Percentiles rank a stretch among this genome's conserved stretches.
Evolutionary conservation across 139 green algal species (phyloP).

Genomic region (Chlorella sorokiniana): DNA sequence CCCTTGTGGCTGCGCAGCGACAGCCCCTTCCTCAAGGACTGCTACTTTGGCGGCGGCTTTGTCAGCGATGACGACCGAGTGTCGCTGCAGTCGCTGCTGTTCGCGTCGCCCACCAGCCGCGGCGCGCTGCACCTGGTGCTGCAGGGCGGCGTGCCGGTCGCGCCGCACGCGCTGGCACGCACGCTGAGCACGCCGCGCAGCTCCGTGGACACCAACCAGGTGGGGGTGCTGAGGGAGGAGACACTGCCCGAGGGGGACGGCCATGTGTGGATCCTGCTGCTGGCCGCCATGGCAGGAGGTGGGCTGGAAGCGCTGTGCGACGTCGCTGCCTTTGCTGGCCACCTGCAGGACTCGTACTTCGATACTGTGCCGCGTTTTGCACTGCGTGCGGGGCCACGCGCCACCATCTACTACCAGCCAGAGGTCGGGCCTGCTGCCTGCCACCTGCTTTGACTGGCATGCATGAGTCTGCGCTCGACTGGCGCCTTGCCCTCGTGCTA

Average conservation of each 20-base stretch:
- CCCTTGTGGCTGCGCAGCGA: background rate
- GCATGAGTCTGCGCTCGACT: background rate
- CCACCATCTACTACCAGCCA: constrained; percentile 86
- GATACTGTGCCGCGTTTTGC: constrained; percentile 50
- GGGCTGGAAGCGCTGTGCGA: background rate
- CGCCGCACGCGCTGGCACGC: background rate
- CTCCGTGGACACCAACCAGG: constrained; percentile 22
- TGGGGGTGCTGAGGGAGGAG: no score
- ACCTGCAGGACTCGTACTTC: constrained; percentile 50
- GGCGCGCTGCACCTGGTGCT: background rate
- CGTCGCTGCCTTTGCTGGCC: no score
- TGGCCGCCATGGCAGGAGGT: no score
- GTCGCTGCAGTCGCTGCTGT: constrained; percentile 34
- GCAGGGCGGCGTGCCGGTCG: background rate
- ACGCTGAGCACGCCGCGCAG: constrained; percentile 9
- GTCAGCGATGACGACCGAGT: constrained; percentile 39
- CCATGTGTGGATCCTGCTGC: no score
- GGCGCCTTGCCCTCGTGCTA: no score
- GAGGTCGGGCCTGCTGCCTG: background rate
- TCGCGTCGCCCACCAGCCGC: constrained; percentile 18
- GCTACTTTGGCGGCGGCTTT: constrained; percentile 61
- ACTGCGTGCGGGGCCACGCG: constrained; percentile 29
- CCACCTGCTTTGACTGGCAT: background rate
- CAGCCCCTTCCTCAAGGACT: constrained; percentile 12
- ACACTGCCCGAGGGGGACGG: no score